Conservation (phyloP, 331 rosid genomes). For the Acacia pycnantha region DNA sequence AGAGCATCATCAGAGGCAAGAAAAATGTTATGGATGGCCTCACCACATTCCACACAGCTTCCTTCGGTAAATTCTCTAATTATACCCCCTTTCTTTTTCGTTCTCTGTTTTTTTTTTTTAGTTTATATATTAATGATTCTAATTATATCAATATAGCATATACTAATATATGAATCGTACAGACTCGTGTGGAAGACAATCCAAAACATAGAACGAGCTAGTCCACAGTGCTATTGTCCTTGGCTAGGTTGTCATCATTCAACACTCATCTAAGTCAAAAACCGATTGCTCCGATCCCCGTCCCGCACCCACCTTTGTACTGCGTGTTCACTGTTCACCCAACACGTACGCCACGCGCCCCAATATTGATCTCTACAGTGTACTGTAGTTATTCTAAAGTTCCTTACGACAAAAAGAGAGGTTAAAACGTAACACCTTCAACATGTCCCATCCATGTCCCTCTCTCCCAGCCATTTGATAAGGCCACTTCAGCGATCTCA, state of each 20-base stretch:
- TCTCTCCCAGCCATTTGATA: background rate
- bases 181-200: background rate
- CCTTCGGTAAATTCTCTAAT: slow-evolving; percentile 59
- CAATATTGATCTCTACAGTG: too few species aligned
- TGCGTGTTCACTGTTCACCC: background rate
- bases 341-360: background rate
- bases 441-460: background rate
- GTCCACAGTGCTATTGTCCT: background rate
- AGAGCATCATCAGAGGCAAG: slow-evolving; percentile 65
- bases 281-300: background rate
- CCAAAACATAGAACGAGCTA: background rate
- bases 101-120: too few species aligned
- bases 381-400: too few species aligned
- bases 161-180: too few species aligned
- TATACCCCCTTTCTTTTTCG: background rate
- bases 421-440: background rate
- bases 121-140: too few species aligned
- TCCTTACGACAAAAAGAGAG: background rate
- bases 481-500: background rate
- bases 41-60: slow-evolving; percentile 92
- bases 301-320: too few species aligned
- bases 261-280: background rate
- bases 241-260: background rate
- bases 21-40: slow-evolving; percentile 40
- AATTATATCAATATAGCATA: too few species aligned